A percentile compares a stretch with the other conserved stretches of the same genome.
Evolutionary conservation across 1,139 yeast species (phyloP).

Genomic region (Trichomonascaceae sp.): DNA sequence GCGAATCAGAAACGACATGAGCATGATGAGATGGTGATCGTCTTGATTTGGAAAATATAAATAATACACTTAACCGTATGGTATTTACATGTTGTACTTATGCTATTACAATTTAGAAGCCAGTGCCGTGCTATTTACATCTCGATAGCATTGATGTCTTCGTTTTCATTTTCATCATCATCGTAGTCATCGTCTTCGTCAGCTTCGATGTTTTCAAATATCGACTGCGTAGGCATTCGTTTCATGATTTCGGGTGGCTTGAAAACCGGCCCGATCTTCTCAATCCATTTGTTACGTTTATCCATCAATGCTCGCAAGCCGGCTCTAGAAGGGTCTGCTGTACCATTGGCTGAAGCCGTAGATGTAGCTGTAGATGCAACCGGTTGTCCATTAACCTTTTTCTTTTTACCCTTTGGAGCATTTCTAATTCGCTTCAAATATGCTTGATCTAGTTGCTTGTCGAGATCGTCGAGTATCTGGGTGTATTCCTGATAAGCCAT

Average conservation of each 20-base stretch:
- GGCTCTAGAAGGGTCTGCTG: slow-evolving; percentile 39
- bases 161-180: slow-evolving; percentile 40
- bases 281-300: slow-evolving; percentile 84
- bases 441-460: slow-evolving; percentile 94
- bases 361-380: slow-evolving; percentile 33
- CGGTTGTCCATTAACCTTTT: slow-evolving; percentile 26
- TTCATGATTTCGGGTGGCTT: slow-evolving; percentile 56
- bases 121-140: slow-evolving; percentile 3
- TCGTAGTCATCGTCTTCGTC: slow-evolving; percentile 50
- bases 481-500: slow-evolving; percentile 93
- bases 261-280: slow-evolving; percentile 81
- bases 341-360: slow-evolving; percentile 32
- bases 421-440: slow-evolving; percentile 77
- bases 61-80: not conserved
- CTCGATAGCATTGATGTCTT: slow-evolving; percentile 9
- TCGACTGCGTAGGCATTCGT: slow-evolving; percentile 65
- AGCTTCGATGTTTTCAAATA: slow-evolving; percentile 41
- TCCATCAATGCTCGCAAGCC: slow-evolving; percentile 76
- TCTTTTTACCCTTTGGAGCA: slow-evolving; percentile 75
- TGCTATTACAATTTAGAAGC: not conserved
- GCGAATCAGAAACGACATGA: slow-evolving; percentile 44
- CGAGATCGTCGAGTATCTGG: slow-evolving; percentile 85
- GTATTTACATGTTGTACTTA: not conserved
- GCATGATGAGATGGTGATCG: slow-evolving; percentile 31
- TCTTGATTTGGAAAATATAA: not conserved